Base-by-base conservation (phyloP, 2,329 filamentous ascomycete species). In the Hysterium pulicare region DNA sequence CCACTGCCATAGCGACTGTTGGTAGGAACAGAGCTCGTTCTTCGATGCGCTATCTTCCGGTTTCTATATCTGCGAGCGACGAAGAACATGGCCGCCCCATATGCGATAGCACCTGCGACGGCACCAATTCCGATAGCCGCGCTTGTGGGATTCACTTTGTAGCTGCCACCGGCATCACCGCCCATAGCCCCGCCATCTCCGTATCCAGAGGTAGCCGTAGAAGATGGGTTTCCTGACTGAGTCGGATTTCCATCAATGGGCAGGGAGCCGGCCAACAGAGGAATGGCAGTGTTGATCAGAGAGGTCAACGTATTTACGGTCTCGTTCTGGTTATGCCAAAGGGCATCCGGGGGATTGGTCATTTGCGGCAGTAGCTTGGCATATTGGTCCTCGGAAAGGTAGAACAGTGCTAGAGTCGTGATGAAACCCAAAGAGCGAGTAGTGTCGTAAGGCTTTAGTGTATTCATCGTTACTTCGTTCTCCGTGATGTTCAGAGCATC, bases 31-130 rank as follows among this genome's bases (percentile, higher is more conserved):
- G 88, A 94, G 75, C 82, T 88, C 40, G 84, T 76, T 46, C 89
- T 86, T 59, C 83, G 79, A 71, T 94, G 87, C 38, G 81, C 74
- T 63, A 86, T 80, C 70, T 82, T 85, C 77, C 86, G 89, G 72
- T 86, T 84, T 76, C 90, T 88, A 78, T 95, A 95, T 46, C 90
- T 81, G 48, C 90, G 84, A 38, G 90, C 90, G 53, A 95, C 82
- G 59, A 93, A 83, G 73, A 95, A 91, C 90, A 96, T 95, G 65
- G 88, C 90, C 10, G 86, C 87, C 60, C 90, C 90, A 55, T 95
- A 95, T n/a, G 89, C 83, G 38, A 84, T 86, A 32, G 87, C 88
- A 59, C 90, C 83, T 33, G 80, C 79, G 23, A 90, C 81, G 20
- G 87, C 85, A 57, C 87, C 88, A 17, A 88, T 76, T 43, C 85